These are phyloP conservation scores for Cardamine resedifolia DNA, from an alignment of 345 rosid species.

Conservation along the genomic window DNA sequence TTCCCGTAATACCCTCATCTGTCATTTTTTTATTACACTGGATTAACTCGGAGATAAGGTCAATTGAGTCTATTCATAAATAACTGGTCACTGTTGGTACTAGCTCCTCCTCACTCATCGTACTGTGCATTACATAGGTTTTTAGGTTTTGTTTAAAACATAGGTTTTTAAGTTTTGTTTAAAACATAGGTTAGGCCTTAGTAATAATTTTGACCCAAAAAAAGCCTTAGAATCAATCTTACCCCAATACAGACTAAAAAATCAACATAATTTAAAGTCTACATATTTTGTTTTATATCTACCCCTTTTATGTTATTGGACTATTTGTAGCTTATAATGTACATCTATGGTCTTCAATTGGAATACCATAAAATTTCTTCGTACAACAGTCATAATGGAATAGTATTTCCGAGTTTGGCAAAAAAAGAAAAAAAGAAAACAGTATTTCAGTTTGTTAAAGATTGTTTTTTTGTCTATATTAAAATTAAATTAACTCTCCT, in stretches of 20 bases:
- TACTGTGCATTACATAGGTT: background rate
- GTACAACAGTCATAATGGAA: background rate
- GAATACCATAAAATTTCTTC: background rate
- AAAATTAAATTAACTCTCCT: background rate
- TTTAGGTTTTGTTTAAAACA: no score
- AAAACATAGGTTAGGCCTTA: background rate
- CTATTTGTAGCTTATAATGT: background rate
- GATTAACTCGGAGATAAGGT: background rate
- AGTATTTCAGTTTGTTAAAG: background rate
- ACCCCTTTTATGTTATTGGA: background rate
- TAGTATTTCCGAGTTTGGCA: background rate
- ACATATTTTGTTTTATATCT: background rate
- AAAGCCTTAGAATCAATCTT: no score
- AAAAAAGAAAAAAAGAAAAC: no score
- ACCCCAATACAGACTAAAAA: background rate
- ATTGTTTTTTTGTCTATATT: background rate
- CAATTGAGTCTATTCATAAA: conserved; percentile 18
- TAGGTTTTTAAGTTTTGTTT: background rate
- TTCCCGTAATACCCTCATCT: background rate
- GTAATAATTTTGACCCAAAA: no score
- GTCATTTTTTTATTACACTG: background rate
- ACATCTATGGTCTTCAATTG: background rate
- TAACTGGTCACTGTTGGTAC: conserved; percentile 2
- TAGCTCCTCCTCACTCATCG: conserved; percentile 7
- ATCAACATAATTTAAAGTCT: background rate